These are phyloP conservation scores for Trichosporon ovoides DNA, from an alignment of 1,284 basidiomycete species.

Conservation along the genomic window DNA sequence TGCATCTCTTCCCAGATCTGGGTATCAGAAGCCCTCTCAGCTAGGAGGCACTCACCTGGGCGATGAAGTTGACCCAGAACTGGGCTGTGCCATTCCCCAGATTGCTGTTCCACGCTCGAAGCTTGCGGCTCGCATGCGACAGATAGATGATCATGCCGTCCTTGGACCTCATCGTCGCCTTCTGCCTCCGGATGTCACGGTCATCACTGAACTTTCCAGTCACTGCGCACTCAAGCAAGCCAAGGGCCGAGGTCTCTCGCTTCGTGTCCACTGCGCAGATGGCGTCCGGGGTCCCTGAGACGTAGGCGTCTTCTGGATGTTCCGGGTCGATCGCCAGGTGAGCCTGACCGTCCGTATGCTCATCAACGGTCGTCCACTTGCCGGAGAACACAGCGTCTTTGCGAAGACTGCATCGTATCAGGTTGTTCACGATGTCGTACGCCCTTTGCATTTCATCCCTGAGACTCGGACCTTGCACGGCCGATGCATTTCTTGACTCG, in stretches of 20 bases:
- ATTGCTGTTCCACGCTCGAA: conserved; percentile 3
- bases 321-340: neutral
- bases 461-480: neutral
- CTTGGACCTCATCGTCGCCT: neutral
- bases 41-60: neutral
- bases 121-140: neutral
- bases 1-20: conserved; percentile 11
- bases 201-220: neutral
- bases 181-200: neutral
- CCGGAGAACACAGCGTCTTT: neutral
- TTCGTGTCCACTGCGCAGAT: neutral
- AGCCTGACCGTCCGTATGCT: neutral
- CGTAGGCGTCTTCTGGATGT: neutral
- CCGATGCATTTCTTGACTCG: neutral
- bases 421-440: conserved; percentile 4
- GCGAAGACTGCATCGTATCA: neutral
- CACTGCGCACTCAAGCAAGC: neutral
- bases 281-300: neutral
- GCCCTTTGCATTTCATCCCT: neutral
- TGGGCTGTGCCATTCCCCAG: neutral
- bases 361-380: neutral
- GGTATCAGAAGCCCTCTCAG: neutral
- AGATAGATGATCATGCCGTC: conserved; percentile 3
- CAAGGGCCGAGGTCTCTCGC: neutral
- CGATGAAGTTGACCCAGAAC: conserved; percentile 4